A percentile compares a stretch with the other conserved stretches of the same genome.
These are phyloP conservation scores for Heterobasidion irregulare DNA, from an alignment of 1,284 basidiomycete genomes.

Conservation along the genomic window DNA sequence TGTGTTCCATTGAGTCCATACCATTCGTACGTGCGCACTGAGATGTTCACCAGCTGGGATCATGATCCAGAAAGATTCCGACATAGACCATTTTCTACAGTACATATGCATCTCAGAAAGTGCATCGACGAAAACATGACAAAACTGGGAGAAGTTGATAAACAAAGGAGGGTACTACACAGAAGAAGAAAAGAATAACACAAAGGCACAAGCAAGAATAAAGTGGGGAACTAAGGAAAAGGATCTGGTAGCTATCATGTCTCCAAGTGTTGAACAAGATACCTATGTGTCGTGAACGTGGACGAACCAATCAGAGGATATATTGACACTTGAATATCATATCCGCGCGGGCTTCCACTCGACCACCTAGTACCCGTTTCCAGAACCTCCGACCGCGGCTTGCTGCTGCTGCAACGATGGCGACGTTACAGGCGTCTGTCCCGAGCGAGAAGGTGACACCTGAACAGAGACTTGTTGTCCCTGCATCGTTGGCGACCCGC, in stretches of 20 bases:
- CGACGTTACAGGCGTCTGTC: slow-evolving; percentile 49
- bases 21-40: too few relatives aligned
- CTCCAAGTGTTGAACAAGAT: too few relatives aligned
- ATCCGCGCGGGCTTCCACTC: neutral
- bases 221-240: neutral
- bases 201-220: neutral
- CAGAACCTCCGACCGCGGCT: slow-evolving; percentile 4
- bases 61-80: neutral
- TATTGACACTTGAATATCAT: neutral
- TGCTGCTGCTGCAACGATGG: slow-evolving; percentile 53
- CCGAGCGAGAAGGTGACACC: slow-evolving; percentile 44
- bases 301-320: neutral
- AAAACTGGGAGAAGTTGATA: neutral
- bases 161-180: neutral
- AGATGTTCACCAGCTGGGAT: too few relatives aligned
- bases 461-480: slow-evolving; percentile 24
- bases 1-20: too few relatives aligned
- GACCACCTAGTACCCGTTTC: neutral
- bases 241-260: too few relatives aligned
- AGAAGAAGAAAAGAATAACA: neutral
- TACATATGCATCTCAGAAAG: neutral
- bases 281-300: too few relatives aligned
- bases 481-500: slow-evolving; percentile 34
- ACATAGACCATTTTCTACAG: neutral
- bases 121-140: neutral